Percentiles rank a stretch among this genome's conserved stretches.
Evolutionary conservation across 441 rosid genomes (phyloP).

Genomic region (Melastoma candidum): DNA sequence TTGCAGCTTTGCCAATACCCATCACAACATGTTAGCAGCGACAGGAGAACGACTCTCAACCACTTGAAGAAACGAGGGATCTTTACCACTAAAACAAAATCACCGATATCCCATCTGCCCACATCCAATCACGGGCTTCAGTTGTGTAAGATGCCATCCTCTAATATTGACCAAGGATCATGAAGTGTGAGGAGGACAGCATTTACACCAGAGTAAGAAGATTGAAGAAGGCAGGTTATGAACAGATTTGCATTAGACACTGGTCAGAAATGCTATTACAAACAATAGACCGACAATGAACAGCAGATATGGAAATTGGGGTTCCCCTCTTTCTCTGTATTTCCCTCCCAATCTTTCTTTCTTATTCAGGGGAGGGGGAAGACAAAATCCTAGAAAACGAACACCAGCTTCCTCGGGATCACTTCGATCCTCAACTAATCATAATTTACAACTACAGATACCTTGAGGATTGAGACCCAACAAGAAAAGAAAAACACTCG

Average conservation of each 20-base stretch:
- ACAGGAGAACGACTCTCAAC: too few species aligned
- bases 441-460: not conserved
- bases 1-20: too few species aligned
- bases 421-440: constrained; percentile 1
- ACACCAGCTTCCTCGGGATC: constrained; percentile 10
- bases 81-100: too few species aligned
- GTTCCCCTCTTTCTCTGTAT: not conserved
- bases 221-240: not conserved
- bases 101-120: too few species aligned
- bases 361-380: constrained; percentile 1
- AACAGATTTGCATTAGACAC: constrained; percentile 4
- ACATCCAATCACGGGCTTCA: not conserved
- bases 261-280: constrained; percentile 6
- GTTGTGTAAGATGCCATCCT: not conserved
- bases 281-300: constrained; percentile 6
- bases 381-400: constrained; percentile 17
- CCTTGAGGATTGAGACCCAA: not conserved
- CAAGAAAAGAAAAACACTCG: not conserved
- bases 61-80: too few species aligned
- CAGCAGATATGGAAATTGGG: not conserved
- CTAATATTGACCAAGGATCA: too few species aligned
- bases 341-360: constrained; percentile 16
- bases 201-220: not conserved
- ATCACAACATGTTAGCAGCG: too few species aligned
- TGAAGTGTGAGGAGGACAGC: not conserved